Percentiles rank a stretch among this genome's conserved stretches.
These are phyloP conservation scores for Akebia trifoliata DNA, from an alignment of 164 flowering plant species.

Conservation along the genomic window DNA sequence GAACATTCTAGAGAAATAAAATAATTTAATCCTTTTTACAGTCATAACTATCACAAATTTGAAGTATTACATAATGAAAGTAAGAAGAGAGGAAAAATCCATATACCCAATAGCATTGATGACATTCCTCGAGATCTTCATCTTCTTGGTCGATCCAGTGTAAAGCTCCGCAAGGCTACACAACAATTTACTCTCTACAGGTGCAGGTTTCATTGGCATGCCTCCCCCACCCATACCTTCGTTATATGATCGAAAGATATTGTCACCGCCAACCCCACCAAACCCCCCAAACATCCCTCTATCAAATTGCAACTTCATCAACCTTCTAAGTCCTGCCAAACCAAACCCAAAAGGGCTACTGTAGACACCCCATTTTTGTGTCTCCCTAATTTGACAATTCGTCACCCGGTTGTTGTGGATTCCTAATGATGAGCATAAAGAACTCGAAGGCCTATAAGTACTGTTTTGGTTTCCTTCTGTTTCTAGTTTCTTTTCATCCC, in stretches of 20 bases:
- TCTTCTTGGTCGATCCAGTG: constrained; percentile 56
- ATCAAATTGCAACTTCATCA: constrained; percentile 25
- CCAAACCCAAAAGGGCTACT: constrained; percentile 44
- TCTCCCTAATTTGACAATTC: too few species aligned
- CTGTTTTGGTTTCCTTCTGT: too few species aligned
- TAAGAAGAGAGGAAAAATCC: background rate
- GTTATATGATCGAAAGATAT: constrained; percentile 18
- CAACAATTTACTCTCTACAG: constrained; percentile 45
- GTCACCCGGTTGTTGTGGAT: too few species aligned
- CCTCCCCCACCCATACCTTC: constrained; percentile 19
- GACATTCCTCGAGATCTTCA: constrained; percentile 55
- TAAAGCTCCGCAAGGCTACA: constrained; percentile 62
- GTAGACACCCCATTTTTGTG: too few species aligned
- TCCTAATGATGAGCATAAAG: too few species aligned
- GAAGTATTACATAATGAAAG: too few species aligned
- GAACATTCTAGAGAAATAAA: too few species aligned
- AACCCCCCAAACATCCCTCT: constrained; percentile 25
- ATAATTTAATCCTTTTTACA: too few species aligned
- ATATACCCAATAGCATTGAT: constrained; percentile 29
- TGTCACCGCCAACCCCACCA: constrained; percentile 15
- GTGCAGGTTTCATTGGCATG: constrained; percentile 35
- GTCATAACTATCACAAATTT: too few species aligned
- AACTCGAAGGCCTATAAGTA: too few species aligned
- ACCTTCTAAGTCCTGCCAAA: constrained; percentile 22
- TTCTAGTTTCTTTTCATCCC: too few species aligned